Percentiles rank a stretch among this genome's conserved stretches.
phyloP scores from a whole-genome alignment of 164 flowering plant species.

The Macadamia integrifolia region DNA sequence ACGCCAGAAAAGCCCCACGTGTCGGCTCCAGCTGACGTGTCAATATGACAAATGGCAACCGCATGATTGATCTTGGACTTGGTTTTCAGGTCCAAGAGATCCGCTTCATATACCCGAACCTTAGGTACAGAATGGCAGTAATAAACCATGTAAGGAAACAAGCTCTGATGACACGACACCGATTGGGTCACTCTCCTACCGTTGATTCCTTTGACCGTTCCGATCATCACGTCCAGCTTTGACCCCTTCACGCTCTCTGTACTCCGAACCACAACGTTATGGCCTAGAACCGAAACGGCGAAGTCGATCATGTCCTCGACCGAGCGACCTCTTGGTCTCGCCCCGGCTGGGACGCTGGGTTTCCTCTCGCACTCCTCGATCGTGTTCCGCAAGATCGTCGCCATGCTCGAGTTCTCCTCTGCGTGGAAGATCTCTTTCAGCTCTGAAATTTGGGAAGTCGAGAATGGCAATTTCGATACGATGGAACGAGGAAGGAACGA shows the following conservation, averaged over 20 bases:
- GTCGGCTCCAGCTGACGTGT: slow-evolving; percentile 77
- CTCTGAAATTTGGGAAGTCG: slow-evolving; percentile 26
- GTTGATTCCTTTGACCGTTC: slow-evolving; percentile 61
- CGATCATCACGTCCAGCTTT: slow-evolving; percentile 42
- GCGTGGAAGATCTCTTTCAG: slow-evolving; percentile 48
- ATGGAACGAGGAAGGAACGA: slow-evolving; percentile 73
- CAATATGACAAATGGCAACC: slow-evolving; percentile 80
- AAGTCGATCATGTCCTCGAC: slow-evolving; percentile 90
- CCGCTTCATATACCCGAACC: slow-evolving; percentile 74
- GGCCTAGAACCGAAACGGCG: slow-evolving; percentile 57
- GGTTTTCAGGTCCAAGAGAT: slow-evolving; percentile 42
- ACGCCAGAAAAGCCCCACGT: slow-evolving; percentile 75
- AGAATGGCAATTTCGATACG: slow-evolving; percentile 59
- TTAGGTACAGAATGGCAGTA: slow-evolving; percentile 91
- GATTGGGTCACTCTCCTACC: slow-evolving; percentile 66
- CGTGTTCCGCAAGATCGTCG: slow-evolving; percentile 35
- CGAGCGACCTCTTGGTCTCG: slow-evolving; percentile 75
- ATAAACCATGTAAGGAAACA: slow-evolving; percentile 75
- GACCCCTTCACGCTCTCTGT: slow-evolving; percentile 69
- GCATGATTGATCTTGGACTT: slow-evolving; percentile 59
- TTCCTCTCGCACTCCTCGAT: slow-evolving; percentile 64
- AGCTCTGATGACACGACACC: slow-evolving; percentile 83
- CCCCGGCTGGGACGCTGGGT: slow-evolving; percentile 81
- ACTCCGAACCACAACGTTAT: slow-evolving; percentile 39
- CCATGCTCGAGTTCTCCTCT: slow-evolving; percentile 43